Evolutionary conservation across 2,329 filamentous ascomycete species (phyloP).

Genomic region (Scytalidium lignicola): DNA sequence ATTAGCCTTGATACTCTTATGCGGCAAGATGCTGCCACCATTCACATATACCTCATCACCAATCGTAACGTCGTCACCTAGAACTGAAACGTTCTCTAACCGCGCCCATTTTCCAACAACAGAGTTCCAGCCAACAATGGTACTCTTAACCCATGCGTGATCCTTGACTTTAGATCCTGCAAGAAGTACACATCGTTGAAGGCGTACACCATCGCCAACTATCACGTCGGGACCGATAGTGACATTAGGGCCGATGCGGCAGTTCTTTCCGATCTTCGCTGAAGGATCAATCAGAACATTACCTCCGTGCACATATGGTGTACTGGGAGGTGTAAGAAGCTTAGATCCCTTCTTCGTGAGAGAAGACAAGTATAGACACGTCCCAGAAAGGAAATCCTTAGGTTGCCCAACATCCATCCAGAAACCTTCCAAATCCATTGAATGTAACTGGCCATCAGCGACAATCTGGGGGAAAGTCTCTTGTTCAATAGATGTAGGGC

Average conservation of each 20-base stretch:
- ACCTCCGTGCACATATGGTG: conserved; percentile 82
- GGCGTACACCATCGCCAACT: conserved; percentile 85
- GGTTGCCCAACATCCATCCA: conserved; percentile 99
- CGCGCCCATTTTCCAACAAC: conserved; percentile 92
- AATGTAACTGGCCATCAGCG: conserved; percentile 85
- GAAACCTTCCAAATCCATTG: conserved; percentile 93
- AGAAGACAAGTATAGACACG: conserved; percentile 91
- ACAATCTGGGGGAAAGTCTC: conserved; percentile 96
- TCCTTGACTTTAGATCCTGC: conserved; percentile 93
- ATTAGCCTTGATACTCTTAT: conserved; percentile 99
- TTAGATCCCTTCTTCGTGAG: conserved; percentile 87
- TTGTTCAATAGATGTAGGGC: conserved; percentile 96
- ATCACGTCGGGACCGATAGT: conserved; percentile 91
- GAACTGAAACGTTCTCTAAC: conserved; percentile 94
- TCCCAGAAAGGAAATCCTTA: conserved; percentile 95
- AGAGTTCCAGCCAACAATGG: conserved; percentile 98
- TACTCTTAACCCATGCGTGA: conserved; percentile 98
- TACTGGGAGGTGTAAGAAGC: conserved; percentile 66
- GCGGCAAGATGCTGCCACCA: conserved; percentile 87
- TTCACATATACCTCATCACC: conserved; percentile 99
- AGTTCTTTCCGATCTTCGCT: conserved; percentile 97
- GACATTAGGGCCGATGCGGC: conserved; percentile 95
- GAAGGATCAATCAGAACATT: conserved; percentile 94
- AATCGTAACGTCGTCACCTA: conserved; percentile 96
- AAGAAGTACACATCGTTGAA: conserved; percentile 89